Conservation (phyloP, 2,329 filamentous ascomycete genomes). For the Purpureocillium lavendulum region DNA sequence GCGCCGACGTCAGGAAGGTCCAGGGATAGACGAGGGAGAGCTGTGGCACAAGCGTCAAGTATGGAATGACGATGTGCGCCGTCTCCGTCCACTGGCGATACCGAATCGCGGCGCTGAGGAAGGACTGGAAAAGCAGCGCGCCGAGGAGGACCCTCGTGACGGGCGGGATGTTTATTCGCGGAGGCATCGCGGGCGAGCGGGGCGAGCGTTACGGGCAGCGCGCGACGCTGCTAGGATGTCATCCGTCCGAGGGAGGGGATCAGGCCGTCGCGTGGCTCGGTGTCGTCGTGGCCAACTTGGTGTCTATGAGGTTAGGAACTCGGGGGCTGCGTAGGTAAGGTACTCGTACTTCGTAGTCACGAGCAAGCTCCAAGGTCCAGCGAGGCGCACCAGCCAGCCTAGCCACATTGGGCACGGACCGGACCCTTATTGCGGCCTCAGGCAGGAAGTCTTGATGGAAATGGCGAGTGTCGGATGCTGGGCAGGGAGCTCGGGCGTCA, state of each 20-base stretch:
- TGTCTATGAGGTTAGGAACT: not conserved
- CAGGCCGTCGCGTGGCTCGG: not conserved
- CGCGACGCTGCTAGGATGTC: not conserved
- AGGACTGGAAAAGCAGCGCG: slow-evolving; percentile 65
- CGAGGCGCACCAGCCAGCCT: no score
- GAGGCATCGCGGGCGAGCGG: slow-evolving; percentile 49
- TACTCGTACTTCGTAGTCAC: no score
- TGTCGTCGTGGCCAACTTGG: not conserved
- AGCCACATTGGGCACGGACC: no score
- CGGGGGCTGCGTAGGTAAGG: no score
- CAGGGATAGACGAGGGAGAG: slow-evolving; percentile 83
- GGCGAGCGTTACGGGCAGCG: no score
- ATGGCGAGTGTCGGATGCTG: no score
- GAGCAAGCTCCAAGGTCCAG: no score
- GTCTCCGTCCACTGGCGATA: slow-evolving; percentile 59
- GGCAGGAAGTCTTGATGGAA: no score
- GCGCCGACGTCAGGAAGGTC: slow-evolving; percentile 78
- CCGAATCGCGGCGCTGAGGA: slow-evolving; percentile 73
- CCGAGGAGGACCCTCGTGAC: slow-evolving; percentile 78
- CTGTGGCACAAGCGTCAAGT: slow-evolving; percentile 79
- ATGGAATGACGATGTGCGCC: slow-evolving; percentile 67
- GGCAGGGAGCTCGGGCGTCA: no score
- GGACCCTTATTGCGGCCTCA: no score
- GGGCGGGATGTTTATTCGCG: slow-evolving; percentile 85
- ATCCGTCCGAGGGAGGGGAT: not conserved